Base-by-base conservation (phyloP, 2,329 filamentous ascomycete genomes). In the Microascus cirrosus region DNA sequence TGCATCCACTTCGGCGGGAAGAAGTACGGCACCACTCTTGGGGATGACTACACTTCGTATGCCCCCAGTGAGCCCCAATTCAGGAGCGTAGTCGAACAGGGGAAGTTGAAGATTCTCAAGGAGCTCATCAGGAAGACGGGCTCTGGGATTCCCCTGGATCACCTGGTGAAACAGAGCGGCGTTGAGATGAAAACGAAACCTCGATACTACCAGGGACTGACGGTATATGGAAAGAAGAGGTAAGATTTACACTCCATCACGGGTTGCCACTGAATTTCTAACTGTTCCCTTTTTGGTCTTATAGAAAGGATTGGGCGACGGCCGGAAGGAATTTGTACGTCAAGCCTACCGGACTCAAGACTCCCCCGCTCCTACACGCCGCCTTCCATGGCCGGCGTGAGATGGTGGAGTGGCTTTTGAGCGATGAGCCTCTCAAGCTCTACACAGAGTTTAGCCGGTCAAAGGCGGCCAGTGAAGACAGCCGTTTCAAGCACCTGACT, bases 371-470 rank as follows among this genome's bases (percentile, higher is more conserved):
- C 10, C 75, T 89, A 1, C 71, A 78, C 60, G 83, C 85, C 52
- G 84, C 81, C 13, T 64, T 71, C 10, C 63, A 64, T 1, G 82
- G 83, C 2, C 86, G 76, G 22, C 67, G 93, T n/a, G 80, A 86
- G 45, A 78, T 79, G 20, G 81, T 90, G 0, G 84, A 94, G 65
- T 95, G 88, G 82, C 89, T 93, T 67, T 70, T 90, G 58, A 84
- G 86, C 59, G 86, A 89, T 60, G 79, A 82, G 1, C 88, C 90
- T 0, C 71, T 82, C 62, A 77, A 83, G 32, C 75, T 81, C 57
- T 94, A 94, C 65, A 70, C 77, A 28, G 82, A 89, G 53, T 94
- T 91, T 65, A 77, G 74, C 45, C 73, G 74, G 61, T 79, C 84
- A 0, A 79, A 83, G 62, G 68, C 74, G 1, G 80, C 87, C 58